Evolutionary conservation across 192 early-diverging fungal species (phyloP).

Genomic region (Jimgerdemannia flammicorona): DNA sequence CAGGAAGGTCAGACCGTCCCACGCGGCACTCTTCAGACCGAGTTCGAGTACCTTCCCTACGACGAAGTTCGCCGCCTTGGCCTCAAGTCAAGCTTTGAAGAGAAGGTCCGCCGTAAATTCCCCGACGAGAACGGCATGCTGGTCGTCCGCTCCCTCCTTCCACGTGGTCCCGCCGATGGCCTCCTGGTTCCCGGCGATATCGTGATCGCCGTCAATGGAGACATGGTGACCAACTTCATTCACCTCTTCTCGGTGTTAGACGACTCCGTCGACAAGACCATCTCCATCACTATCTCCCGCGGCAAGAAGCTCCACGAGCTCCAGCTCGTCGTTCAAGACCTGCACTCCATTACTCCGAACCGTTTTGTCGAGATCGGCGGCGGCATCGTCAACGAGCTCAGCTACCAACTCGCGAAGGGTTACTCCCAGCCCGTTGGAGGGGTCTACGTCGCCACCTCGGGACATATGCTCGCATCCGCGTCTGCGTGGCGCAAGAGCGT

Average conservation of each 20-base stretch:
- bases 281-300: slow-evolving; percentile 55
- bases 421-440: slow-evolving; percentile 70
- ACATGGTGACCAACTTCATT: slow-evolving; percentile 70
- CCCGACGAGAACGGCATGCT: slow-evolving; percentile 73
- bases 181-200: slow-evolving; percentile 70
- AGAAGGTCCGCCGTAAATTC: slow-evolving; percentile 52
- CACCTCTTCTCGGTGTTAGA: slow-evolving; percentile 62
- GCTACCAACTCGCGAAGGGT: slow-evolving; percentile 73
- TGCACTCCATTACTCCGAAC: slow-evolving; percentile 78
- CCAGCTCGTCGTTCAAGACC: slow-evolving; percentile 57
- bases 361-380: slow-evolving; percentile 86
- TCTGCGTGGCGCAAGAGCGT: slow-evolving; percentile 65
- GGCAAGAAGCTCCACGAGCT: slow-evolving; percentile 46
- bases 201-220: slow-evolving; percentile 58
- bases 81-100: slow-evolving; percentile 61
- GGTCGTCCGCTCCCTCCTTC: slow-evolving; percentile 55
- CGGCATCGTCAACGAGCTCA: slow-evolving; percentile 68
- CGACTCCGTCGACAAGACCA: slow-evolving; percentile 43
- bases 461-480: slow-evolving; percentile 65
- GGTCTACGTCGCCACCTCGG: slow-evolving; percentile 71
- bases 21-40: slow-evolving; percentile 74
- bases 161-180: slow-evolving; percentile 62
- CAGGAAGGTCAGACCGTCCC: slow-evolving; percentile 52
- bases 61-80: slow-evolving; percentile 72
- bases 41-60: slow-evolving; percentile 66